These are phyloP conservation scores for Cladorrhinum samala DNA, from an alignment of 495 filamentous ascomycete species.

Conservation along the genomic window DNA sequence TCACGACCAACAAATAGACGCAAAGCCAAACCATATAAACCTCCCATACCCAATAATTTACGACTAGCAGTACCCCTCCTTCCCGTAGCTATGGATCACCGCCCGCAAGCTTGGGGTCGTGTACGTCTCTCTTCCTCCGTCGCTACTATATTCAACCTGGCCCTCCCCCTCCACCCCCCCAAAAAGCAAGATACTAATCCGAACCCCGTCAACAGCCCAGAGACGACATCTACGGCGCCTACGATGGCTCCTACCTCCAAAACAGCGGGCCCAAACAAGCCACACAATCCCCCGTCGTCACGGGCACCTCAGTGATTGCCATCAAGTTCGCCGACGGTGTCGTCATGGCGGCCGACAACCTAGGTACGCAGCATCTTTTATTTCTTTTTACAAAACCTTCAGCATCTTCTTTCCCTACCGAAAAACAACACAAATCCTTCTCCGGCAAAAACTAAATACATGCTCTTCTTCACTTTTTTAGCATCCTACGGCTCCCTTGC, in stretches of 20 bases:
- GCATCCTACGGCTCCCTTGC: constrained; percentile 97
- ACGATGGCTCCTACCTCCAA: constrained; percentile 79
- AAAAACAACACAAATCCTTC: constrained; percentile 4
- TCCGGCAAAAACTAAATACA: too few species aligned
- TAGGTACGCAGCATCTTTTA: constrained; percentile 69
- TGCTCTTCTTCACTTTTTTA: constrained; percentile 27
- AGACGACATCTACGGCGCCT: constrained; percentile 91
- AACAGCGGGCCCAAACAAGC: constrained; percentile 63
- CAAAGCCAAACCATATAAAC: background rate
- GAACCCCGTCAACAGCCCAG: constrained; percentile 57
- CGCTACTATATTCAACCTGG: background rate
- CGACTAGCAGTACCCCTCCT: constrained; percentile 5
- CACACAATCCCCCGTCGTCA: constrained; percentile 87
- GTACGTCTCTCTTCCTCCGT: constrained; percentile 48
- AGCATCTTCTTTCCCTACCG: background rate
- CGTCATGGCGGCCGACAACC: constrained; percentile 92
- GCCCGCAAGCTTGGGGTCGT: constrained; percentile 92
- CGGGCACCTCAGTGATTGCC: constrained; percentile 89
- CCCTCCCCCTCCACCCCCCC: background rate
- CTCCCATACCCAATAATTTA: constrained; percentile 5
- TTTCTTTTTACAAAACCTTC: too few species aligned
- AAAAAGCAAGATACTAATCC: constrained; percentile 3
- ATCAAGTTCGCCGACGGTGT: constrained; percentile 95
- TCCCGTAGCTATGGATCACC: constrained; percentile 72
- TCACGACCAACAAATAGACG: background rate